These are phyloP conservation scores for barrel medic (Medicago truncatula) DNA, from an alignment of 306 rosid genomes.

Conservation along the genomic window DNA sequence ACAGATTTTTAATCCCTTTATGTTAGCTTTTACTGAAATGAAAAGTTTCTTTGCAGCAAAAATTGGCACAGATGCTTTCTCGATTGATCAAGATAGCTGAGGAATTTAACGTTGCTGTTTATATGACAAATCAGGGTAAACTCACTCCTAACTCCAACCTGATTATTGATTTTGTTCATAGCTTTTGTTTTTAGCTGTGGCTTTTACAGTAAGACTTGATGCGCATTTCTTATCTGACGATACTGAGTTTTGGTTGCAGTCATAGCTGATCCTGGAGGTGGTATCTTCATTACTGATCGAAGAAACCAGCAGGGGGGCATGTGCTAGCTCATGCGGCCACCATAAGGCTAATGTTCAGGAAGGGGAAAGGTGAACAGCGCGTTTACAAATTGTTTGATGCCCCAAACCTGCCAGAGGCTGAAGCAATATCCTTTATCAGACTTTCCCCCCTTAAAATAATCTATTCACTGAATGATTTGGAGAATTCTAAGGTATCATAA, in stretches of 20 bases:
- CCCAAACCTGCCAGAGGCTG: conserved; percentile 94
- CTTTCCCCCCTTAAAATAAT: not conserved
- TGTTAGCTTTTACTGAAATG: conserved; percentile 35
- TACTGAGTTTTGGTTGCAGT: conserved; percentile 62
- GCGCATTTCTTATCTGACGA: conserved; percentile 12
- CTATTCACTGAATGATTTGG: not conserved
- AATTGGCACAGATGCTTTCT: conserved; percentile 92
- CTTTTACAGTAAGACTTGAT: not conserved
- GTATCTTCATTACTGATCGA: conserved; percentile 88
- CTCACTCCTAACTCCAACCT: not conserved
- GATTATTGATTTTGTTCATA: conserved; percentile 13
- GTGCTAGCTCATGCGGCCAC: conserved; percentile 98
- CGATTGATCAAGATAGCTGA: conserved; percentile 89
- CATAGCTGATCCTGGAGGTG: conserved; percentile 94
- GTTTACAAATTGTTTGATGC: conserved; percentile 94
- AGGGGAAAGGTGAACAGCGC: conserved; percentile 98
- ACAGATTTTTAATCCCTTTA: not conserved
- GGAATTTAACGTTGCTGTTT: conserved; percentile 90
- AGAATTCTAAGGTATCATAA: no score
- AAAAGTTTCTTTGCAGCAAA: conserved; percentile 72
- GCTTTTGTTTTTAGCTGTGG: not conserved
- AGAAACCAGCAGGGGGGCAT: conserved; percentile 97
- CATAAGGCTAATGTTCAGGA: conserved; percentile 86
- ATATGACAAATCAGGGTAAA: conserved; percentile 96
- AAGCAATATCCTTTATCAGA: conserved; percentile 88